Evolutionary conservation across 169 alveolate genomes (phyloP).

Genomic region (Pseudocohnilembus persalinus): DNA sequence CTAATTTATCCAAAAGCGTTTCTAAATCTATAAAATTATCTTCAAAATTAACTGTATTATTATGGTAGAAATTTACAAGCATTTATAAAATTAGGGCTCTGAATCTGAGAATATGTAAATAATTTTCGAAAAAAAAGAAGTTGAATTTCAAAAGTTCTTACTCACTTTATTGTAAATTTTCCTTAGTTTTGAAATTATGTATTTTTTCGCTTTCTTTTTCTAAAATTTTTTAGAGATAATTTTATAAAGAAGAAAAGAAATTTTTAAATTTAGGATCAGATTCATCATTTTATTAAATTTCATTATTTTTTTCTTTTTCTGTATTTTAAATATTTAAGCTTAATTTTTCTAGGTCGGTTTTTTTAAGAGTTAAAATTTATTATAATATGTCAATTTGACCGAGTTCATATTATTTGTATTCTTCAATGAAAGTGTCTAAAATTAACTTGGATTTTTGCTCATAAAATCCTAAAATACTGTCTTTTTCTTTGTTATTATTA

Average conservation of each 20-base stretch:
- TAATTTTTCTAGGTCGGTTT: too few relatives aligned
- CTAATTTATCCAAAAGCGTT: not conserved
- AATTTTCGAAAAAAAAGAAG: not conserved
- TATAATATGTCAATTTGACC: too few relatives aligned
- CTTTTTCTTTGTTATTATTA: not conserved
- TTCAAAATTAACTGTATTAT: not conserved
- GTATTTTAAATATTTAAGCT: too few relatives aligned
- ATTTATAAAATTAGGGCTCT: not conserved
- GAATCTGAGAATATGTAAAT: not conserved
- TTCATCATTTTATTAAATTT: too few relatives aligned
- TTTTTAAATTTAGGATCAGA: too few relatives aligned
- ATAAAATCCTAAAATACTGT: too few relatives aligned
- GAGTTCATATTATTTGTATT: not conserved
- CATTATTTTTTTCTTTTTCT: too few relatives aligned
- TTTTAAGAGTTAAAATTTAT: too few relatives aligned
- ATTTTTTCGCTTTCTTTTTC: not conserved
- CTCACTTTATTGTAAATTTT: not conserved
- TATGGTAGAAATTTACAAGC: not conserved
- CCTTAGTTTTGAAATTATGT: not conserved
- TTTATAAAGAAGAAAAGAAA: not conserved
- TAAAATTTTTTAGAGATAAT: not conserved
- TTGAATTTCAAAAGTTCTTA: not conserved
- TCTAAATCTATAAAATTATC: not conserved
- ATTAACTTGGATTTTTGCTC: not conserved
- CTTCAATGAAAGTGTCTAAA: not conserved